Evolutionary conservation across 805 yeast genomes (phyloP), one percentile per base, ranked within the genome.

Genomic region (Starmerella bombicola): DNA sequence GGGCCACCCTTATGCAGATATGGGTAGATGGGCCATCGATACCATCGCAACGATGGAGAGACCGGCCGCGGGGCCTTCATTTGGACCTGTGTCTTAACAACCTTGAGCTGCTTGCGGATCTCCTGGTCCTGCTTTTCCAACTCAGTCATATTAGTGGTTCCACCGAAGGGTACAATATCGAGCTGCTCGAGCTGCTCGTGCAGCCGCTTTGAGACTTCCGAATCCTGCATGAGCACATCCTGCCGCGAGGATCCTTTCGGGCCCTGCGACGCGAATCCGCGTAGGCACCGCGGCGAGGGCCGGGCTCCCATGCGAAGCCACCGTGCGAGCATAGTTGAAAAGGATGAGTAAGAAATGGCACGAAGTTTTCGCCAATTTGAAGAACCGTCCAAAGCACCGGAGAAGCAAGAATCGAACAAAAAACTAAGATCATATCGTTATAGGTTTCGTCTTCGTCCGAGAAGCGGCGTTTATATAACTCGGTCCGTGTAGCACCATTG

Each of bases 31-130:
- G 97, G 96, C 50, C 77, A 74, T 54, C 84, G 73, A 68, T 74
- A 83, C 84, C 95, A 84, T 55, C 93, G 73, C 47, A 83, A 62
- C 56, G 93, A 86, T 0, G 95, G 95, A 34, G 91, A 79, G 21
- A 76, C 72, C 35, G 91, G 88, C 52, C 83, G 83, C 54, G 75
- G 73, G 46, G 72, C 70, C 61, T 80, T 83, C 68, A 85, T 68
- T 52, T 70, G 70, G 23, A 80, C 83, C 45, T 72, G 71, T 32
- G 79, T 76, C 56, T 76, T 74, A 41, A 82, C 71, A 48, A 82
- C 68, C 57, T 76, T 78, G 35, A 81, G 68, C 62, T 85, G 91
- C 60, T 79, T 70, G 50, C 71, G 72, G 52, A 78, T 73, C 48
- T 74, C 68, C 44, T 65, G 72, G 61, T 85, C 94, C 65, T 80